Evolutionary conservation across 345 rosid species (phyloP).

Genomic region (Raphanus sativus): DNA sequence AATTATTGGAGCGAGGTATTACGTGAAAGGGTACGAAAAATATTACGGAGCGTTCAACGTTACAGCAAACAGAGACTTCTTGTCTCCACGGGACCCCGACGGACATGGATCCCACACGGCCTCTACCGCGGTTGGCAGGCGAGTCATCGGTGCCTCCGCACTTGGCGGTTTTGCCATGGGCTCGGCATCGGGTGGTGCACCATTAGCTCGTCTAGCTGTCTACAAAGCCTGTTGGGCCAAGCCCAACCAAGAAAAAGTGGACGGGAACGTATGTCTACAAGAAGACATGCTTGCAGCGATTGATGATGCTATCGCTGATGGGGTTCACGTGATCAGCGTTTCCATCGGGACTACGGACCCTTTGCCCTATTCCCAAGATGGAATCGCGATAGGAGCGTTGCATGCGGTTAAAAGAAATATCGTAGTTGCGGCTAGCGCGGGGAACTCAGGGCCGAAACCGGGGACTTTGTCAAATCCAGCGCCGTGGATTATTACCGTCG

Average conservation of each 20-base stretch:
- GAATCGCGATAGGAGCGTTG: constrained; percentile 63
- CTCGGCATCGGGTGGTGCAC: constrained; percentile 77
- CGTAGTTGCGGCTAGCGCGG: constrained; percentile 65
- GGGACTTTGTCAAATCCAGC: constrained; percentile 59
- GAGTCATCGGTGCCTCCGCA: constrained; percentile 47
- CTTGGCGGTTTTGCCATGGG: constrained; percentile 72
- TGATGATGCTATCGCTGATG: constrained; percentile 81
- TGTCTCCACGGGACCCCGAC: constrained; percentile 70
- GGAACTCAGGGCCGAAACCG: constrained; percentile 70
- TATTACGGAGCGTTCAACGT: constrained; percentile 48
- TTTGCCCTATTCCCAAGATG: constrained; percentile 37
- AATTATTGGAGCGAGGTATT: constrained; percentile 80
- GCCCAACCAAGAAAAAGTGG: constrained; percentile 47
- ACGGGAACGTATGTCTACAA: constrained; percentile 51
- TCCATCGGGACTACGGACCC: constrained; percentile 50
- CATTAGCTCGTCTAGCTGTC: constrained; percentile 64
- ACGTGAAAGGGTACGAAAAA: constrained; percentile 54
- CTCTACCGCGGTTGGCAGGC: constrained; percentile 62
- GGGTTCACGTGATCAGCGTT: constrained; percentile 69
- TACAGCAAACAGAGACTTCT: constrained; percentile 52
- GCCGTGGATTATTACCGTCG: constrained; percentile 83
- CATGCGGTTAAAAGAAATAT: constrained; percentile 61
- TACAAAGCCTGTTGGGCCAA: constrained; percentile 87
- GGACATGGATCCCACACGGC: constrained; percentile 94
- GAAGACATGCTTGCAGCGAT: constrained; percentile 82